Conservation (phyloP, 192 early-diverging fungal species). For the Coemansia sp. region DNA sequence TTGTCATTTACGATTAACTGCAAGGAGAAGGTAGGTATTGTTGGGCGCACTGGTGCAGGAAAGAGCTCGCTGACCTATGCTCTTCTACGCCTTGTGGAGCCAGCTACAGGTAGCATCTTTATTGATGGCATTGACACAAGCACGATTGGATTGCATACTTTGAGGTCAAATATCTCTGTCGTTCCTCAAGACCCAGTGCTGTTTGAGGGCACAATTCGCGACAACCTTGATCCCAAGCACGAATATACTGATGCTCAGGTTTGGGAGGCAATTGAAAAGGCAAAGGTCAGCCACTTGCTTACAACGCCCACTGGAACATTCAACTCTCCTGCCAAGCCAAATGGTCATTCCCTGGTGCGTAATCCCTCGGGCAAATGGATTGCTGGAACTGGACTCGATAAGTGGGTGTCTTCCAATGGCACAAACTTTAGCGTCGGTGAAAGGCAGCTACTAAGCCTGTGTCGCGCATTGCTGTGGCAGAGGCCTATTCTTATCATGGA, state of each 20-base stretch:
- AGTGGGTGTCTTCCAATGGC: constrained; percentile 27
- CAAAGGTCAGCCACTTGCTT: constrained; percentile 20
- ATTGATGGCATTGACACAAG: constrained; percentile 62
- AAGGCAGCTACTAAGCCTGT: constrained; percentile 62
- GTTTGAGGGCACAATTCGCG: constrained; percentile 68
- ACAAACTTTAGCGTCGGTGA: constrained; percentile 58
- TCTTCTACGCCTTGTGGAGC: constrained; percentile 62
- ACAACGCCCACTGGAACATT: not conserved
- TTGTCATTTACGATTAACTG: constrained; percentile 41
- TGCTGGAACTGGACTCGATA: constrained; percentile 16
- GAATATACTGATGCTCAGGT: constrained; percentile 63
- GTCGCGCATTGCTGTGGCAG: constrained; percentile 55
- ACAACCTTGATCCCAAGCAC: constrained; percentile 72
- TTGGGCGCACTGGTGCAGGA: constrained; percentile 60
- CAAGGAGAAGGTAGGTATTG: constrained; percentile 62
- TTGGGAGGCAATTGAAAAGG: constrained; percentile 64
- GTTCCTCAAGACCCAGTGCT: constrained; percentile 71
- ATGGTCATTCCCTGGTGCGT: not conserved
- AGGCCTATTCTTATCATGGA: constrained; percentile 59
- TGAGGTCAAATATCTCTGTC: constrained; percentile 59
- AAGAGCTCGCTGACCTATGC: constrained; percentile 64
- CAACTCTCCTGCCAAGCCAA: not conserved
- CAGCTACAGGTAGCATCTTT: constrained; percentile 44
- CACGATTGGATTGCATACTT: constrained; percentile 59
- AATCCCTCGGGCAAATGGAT: not conserved